Evolutionary conservation across 108 stramenopile genomes (phyloP), one percentile per base, ranked within the genome.

Genomic region (Skeletonema grethae): DNA sequence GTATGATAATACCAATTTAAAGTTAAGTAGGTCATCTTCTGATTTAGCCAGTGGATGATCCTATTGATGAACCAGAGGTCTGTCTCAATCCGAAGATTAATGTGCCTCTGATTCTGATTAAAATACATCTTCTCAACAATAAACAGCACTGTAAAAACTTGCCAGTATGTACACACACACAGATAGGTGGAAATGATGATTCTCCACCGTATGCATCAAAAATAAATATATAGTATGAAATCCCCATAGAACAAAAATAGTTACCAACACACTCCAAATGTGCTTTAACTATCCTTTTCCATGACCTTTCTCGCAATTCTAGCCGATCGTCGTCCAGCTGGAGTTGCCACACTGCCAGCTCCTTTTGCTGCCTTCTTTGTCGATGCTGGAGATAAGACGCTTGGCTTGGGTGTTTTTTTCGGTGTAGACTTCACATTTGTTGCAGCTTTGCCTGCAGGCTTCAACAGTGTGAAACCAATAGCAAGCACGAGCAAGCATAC

Each of bases 241-340:
- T 50, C 50, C 50, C 20, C 13, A 7, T 6, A 8, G 22, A 18
- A 50, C 50, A 50, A 43, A n/a, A 43, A 43, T n/a, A 43, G 41
- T 9, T 48, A 50, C 22, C 22, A 18, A 7, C 50, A 22, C 50
- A 22, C 50, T 18, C 50, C 50, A 50, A 50, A 13, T 22, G 22
- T 50, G 18, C 50, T 50, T 50, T 24, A 50, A 22, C 22, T 50
- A 22, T 50, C 50, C 20, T 50, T 50, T 20, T 61, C 60, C 38
- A 61, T 7, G 16, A 16, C 34, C 15, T 61, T 61, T 22, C 60
- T 61, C 16, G 60, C 60, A 61, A 61, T 61, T 43, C 60, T 36
- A 18, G 60, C 60, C n/a, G 60, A 61, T 43, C 60, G 60, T 43
- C 60, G 22, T 61, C 60, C 60, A 16, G 60, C 60, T 36, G 60